Evolutionary conservation across 1,284 basidiomycete species (phyloP).

Genomic region (Cryptococcus sp.): DNA sequence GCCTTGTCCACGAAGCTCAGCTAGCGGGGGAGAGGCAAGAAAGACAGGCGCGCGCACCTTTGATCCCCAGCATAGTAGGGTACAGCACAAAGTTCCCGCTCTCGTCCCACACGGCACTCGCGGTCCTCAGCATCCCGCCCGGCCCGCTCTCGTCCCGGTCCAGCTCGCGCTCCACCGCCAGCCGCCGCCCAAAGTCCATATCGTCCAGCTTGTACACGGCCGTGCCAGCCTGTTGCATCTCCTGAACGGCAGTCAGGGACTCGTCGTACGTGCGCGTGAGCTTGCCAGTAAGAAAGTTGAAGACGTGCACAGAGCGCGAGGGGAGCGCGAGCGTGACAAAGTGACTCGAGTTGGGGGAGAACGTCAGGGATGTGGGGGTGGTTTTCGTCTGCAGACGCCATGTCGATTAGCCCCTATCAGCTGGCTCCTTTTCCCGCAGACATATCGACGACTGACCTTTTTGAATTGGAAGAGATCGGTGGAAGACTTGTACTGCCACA

Average conservation of each 20-base stretch:
- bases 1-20: background rate
- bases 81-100: constrained; percentile 91
- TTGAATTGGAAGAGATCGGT: constrained; percentile 98
- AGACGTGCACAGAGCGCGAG: constrained; percentile 89
- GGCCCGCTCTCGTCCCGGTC: constrained; percentile 54
- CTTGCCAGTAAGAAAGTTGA: constrained; percentile 86
- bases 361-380: constrained; percentile 80
- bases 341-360: constrained; percentile 81
- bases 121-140: constrained; percentile 57
- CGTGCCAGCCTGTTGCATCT: constrained; percentile 95
- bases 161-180: constrained; percentile 88
- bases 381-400: constrained; percentile 68
- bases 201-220: constrained; percentile 89
- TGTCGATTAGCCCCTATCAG: background rate
- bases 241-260: constrained; percentile 82
- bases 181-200: constrained; percentile 97
- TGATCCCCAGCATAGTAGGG: constrained; percentile 89
- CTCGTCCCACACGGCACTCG: constrained; percentile 93
- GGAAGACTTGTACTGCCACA: constrained; percentile 87
- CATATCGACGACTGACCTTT: constrained; percentile 61
- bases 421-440: too few species aligned
- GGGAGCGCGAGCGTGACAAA: constrained; percentile 90
- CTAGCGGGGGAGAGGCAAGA: background rate
- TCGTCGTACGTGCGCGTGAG: constrained; percentile 92
- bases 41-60: constrained; percentile 60